These are phyloP conservation scores for Bipolaris gigantea DNA, from an alignment of 2,329 filamentous ascomycete species.

Conservation along the genomic window DNA sequence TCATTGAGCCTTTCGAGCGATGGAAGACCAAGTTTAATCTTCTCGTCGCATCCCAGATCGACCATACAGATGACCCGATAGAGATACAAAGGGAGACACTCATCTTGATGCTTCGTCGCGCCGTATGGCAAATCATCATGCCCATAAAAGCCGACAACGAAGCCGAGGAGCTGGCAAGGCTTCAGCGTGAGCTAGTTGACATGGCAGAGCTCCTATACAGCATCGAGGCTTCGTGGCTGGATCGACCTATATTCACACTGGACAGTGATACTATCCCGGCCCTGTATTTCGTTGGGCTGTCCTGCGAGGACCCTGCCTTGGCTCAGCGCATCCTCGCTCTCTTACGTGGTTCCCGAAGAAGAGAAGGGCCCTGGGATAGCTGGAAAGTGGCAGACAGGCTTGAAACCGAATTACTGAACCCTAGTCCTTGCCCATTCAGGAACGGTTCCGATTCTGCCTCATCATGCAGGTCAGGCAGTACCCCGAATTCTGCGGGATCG, in stretches of 20 bases:
- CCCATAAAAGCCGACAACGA: background rate
- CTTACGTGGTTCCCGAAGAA: background rate
- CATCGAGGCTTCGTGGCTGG: conserved; percentile 5
- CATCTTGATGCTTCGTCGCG: background rate
- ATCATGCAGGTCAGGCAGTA: no score
- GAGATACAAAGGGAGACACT: background rate
- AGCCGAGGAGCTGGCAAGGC: background rate
- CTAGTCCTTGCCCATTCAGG: background rate
- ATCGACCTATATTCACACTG: conserved; percentile 4
- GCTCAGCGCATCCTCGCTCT: background rate
- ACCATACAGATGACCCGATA: background rate
- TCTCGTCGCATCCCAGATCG: background rate
- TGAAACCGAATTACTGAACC: background rate
- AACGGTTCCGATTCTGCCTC: background rate
- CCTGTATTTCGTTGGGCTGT: background rate
- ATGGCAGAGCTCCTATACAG: background rate
- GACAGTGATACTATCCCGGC: conserved; percentile 4
- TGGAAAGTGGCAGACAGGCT: conserved; percentile 2
- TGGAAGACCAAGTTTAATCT: background rate
- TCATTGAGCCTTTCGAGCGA: background rate
- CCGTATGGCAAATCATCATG: background rate
- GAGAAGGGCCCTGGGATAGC: conserved; percentile 7
- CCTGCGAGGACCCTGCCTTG: conserved; percentile 1
- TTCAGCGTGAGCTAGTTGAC: background rate
- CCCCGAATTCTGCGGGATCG: no score